Conservation (phyloP, 495 filamentous ascomycete genomes). For the Penicillium pulvis region DNA sequence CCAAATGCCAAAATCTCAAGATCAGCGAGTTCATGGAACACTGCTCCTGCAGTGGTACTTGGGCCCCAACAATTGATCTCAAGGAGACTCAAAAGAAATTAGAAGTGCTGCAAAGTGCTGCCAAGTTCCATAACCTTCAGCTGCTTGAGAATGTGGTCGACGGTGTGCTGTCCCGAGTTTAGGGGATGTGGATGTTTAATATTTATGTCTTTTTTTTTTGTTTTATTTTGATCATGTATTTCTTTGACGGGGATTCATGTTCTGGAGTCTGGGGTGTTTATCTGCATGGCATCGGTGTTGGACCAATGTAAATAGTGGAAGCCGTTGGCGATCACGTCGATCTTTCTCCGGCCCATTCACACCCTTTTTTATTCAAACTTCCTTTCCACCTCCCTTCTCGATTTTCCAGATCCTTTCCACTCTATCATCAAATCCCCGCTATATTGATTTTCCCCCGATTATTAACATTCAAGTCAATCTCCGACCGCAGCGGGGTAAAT, state of each 20-base stretch:
- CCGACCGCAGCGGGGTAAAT: conserved; percentile 3
- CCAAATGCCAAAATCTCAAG: conserved; percentile 54
- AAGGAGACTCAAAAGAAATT: conserved; percentile 68
- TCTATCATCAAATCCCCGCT: background rate
- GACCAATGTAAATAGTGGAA: conserved; percentile 11
- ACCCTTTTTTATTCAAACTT: conserved; percentile 4
- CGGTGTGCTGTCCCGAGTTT: conserved; percentile 52
- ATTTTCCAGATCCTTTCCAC: background rate
- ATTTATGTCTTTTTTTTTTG: conserved; percentile 16
- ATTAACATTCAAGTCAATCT: background rate
- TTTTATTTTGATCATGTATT: conserved; percentile 6
- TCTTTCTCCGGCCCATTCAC: background rate
- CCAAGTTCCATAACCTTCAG: conserved; percentile 73
- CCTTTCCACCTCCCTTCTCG: background rate
- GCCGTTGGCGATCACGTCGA: conserved; percentile 13
- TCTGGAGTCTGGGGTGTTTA: conserved; percentile 2
- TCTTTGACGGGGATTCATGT: background rate
- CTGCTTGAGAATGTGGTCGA: conserved; percentile 77
- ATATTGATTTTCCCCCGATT: background rate
- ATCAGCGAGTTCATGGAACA: conserved; percentile 96
- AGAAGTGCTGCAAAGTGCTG: conserved; percentile 70
- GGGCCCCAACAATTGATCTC: conserved; percentile 70
- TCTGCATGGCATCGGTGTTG: conserved; percentile 17
- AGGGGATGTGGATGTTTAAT: conserved; percentile 13
- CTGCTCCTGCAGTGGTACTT: conserved; percentile 86